A percentile compares a stretch with the other conserved stretches of the same genome.
These are phyloP conservation scores for Ramalina peruviana DNA, from an alignment of 495 filamentous ascomycete species.

Conservation along the genomic window DNA sequence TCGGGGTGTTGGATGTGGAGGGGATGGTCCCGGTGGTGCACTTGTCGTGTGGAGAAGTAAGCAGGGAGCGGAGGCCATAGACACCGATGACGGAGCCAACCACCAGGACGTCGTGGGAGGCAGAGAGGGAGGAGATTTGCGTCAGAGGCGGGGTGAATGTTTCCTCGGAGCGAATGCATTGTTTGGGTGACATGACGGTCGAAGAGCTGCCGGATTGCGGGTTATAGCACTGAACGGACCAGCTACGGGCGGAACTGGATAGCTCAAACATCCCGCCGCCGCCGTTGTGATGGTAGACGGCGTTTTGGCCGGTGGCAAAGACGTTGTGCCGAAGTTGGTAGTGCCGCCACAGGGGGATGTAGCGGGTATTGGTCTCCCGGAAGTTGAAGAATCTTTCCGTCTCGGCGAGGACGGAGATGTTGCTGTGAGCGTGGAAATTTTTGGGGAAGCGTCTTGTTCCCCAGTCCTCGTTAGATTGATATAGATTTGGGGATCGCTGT, in stretches of 20 bases:
- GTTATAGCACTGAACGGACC: conserved; percentile 9
- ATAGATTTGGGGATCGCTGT: not conserved
- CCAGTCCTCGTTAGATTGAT: conserved; percentile 7
- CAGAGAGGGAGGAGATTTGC: conserved; percentile 58
- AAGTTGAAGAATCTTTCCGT: conserved; percentile 53
- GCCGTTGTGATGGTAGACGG: conserved; percentile 61
- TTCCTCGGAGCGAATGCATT: conserved; percentile 10
- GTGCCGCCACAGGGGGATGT: conserved; percentile 55
- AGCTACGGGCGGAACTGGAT: not conserved
- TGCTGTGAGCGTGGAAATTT: conserved; percentile 20
- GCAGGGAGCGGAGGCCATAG: conserved; percentile 52
- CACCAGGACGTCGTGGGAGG: conserved; percentile 52
- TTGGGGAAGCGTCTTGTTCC: conserved; percentile 11
- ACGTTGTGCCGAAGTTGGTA: conserved; percentile 85
- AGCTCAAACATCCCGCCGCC: conserved; percentile 5
- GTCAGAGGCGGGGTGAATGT: conserved; percentile 1
- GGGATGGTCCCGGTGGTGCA: conserved; percentile 53
- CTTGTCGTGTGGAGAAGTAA: conserved; percentile 26
- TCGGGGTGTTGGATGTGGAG: not conserved
- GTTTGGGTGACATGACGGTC: conserved; percentile 51
- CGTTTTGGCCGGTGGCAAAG: conserved; percentile 55
- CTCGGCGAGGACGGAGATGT: conserved; percentile 22
- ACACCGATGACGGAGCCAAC: conserved; percentile 73
- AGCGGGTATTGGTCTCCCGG: conserved; percentile 51
- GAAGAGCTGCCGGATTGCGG: conserved; percentile 22